phyloP scores from a whole-genome alignment of 2,329 filamentous ascomycete species.

The Alternaria atra region DNA sequence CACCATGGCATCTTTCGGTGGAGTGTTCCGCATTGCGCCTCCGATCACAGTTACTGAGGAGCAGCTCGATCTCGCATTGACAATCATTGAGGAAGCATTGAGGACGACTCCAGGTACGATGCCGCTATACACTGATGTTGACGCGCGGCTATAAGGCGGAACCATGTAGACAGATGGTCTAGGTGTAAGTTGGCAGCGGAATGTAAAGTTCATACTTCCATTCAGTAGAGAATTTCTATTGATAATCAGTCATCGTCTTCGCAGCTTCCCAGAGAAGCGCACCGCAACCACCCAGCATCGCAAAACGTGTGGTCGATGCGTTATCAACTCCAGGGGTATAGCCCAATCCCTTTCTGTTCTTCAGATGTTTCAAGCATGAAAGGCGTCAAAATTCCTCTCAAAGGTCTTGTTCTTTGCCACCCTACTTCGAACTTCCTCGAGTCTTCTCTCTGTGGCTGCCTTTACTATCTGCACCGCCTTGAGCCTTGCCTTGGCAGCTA shows the following conservation, averaged over 20 bases:
- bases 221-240: background rate
- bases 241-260: background rate
- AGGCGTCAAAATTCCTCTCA: background rate
- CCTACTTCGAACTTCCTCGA: background rate
- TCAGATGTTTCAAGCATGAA: background rate
- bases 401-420: background rate
- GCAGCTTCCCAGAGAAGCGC: background rate
- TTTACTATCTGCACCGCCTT: background rate
- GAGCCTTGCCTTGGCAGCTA: background rate
- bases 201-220: background rate
- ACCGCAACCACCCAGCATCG: background rate
- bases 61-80: constrained; percentile 58
- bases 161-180: too few species aligned
- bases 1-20: constrained; percentile 56
- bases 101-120: constrained; percentile 58
- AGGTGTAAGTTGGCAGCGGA: background rate
- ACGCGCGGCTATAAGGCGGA: background rate
- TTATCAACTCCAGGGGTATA: background rate
- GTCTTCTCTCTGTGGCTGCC: background rate
- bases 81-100: constrained; percentile 67
- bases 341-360: background rate
- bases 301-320: background rate
- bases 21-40: constrained; percentile 67
- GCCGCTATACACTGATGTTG: constrained; percentile 32
- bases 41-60: constrained; percentile 64